Evolutionary conservation across 2,329 filamentous ascomycete species (phyloP).

Genomic region (Claviceps capensis): DNA sequence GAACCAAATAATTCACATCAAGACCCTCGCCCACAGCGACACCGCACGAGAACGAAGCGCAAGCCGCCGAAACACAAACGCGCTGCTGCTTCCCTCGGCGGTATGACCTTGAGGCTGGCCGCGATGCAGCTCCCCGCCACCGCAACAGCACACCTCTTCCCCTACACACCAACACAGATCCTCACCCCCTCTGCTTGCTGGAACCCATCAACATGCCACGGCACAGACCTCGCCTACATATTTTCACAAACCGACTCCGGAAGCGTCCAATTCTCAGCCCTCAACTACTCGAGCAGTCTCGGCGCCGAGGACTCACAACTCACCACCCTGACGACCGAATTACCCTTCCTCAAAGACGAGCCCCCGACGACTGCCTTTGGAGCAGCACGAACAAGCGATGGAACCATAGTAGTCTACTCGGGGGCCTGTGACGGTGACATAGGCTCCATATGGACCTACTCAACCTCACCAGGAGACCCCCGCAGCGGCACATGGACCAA

Average conservation of each 20-base stretch:
- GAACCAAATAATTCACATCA: too few relatives aligned
- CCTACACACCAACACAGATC: conserved; percentile 67
- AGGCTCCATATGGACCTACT: conserved; percentile 56
- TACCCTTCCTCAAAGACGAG: conserved; percentile 47
- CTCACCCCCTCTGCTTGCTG: conserved; percentile 38
- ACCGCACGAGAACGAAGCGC: background rate
- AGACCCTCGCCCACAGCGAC: background rate
- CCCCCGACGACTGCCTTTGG: conserved; percentile 45
- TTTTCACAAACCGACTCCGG: conserved; percentile 40
- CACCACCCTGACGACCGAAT: conserved; percentile 36
- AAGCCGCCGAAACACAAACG: background rate
- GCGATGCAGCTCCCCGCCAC: conserved; percentile 1
- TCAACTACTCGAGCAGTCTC: conserved; percentile 51
- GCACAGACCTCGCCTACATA: conserved; percentile 49
- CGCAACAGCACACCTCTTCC: conserved; percentile 36
- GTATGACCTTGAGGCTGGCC: conserved; percentile 2
- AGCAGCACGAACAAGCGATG: conserved; percentile 51
- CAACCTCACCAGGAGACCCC: conserved; percentile 19
- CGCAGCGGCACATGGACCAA: conserved; percentile 13
- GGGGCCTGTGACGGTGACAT: conserved; percentile 52
- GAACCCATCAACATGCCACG: conserved; percentile 24
- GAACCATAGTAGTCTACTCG: conserved; percentile 58
- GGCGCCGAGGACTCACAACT: conserved; percentile 28
- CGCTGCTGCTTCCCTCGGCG: background rate
- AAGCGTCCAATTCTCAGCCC: conserved; percentile 41